Evolutionary conservation across 345 rosid species (phyloP).

Genomic region (Mallotus nudiflorus): DNA sequence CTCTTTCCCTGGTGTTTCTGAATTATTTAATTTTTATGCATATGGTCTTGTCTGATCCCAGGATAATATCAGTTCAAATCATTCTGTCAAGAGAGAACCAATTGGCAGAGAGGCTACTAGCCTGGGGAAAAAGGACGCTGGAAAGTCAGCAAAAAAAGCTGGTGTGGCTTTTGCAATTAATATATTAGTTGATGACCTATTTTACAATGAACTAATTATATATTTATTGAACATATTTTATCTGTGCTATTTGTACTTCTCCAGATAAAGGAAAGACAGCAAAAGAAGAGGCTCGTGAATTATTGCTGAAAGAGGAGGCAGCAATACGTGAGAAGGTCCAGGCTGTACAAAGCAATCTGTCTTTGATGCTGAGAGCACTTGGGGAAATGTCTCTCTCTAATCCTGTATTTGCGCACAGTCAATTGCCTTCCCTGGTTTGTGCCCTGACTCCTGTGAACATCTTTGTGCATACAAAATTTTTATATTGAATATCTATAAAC

Average conservation of each 20-base stretch:
- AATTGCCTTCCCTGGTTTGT: constrained; percentile 84
- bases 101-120: constrained; percentile 53
- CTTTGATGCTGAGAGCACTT: constrained; percentile 71
- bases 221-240: neutral
- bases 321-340: constrained; percentile 64
- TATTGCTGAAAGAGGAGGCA: constrained; percentile 90
- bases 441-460: constrained; percentile 1
- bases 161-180: constrained; percentile 41
- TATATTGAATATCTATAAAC: neutral
- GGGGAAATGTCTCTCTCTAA: constrained; percentile 91
- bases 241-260: constrained; percentile 20
- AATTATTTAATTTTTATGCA: neutral
- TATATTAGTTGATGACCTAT: constrained; percentile 12
- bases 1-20: constrained; percentile 1
- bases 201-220: neutral
- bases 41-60: constrained; percentile 21
- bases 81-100: constrained; percentile 63
- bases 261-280: constrained; percentile 88
- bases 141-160: constrained; percentile 65
- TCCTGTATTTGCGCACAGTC: constrained; percentile 93
- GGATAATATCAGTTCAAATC: constrained; percentile 50
- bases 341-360: constrained; percentile 60
- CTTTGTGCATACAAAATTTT: too few species aligned
- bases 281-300: constrained; percentile 92
- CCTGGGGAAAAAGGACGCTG: constrained; percentile 61